phyloP scores from a whole-genome alignment of 2,329 filamentous ascomycete species.

The Fusarium sp. region DNA sequence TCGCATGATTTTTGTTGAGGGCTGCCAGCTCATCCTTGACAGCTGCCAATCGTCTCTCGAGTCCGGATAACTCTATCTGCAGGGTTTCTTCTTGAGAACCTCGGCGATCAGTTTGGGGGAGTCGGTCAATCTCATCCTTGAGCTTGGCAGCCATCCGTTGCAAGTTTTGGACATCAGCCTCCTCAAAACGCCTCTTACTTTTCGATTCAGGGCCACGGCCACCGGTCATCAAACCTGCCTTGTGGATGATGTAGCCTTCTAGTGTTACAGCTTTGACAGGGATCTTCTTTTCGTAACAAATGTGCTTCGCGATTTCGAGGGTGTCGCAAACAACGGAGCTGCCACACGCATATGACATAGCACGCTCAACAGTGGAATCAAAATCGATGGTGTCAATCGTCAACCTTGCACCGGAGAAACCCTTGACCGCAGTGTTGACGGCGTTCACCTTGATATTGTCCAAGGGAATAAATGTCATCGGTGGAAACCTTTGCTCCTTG shows the following conservation, averaged over 20 bases:
- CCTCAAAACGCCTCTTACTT: conserved; percentile 86
- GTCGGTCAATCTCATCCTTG: conserved; percentile 78
- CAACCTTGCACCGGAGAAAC: conserved; percentile 84
- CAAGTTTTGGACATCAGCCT: conserved; percentile 88
- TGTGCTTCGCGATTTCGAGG: conserved; percentile 84
- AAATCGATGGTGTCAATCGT: conserved; percentile 98
- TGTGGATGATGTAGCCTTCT: conserved; percentile 96
- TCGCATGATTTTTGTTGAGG: conserved; percentile 83
- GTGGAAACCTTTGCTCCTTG: conserved; percentile 86
- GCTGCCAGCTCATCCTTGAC: conserved; percentile 80
- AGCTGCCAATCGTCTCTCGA: conserved; percentile 80
- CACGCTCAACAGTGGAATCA: conserved; percentile 86
- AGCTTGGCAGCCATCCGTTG: conserved; percentile 79
- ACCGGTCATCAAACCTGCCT: conserved; percentile 96
- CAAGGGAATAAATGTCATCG: conserved; percentile 93
- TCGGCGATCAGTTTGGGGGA: conserved; percentile 82
- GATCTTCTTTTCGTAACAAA: conserved; percentile 86
- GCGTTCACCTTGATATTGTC: conserved; percentile 97
- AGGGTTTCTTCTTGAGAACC: conserved; percentile 83
- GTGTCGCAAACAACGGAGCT: conserved; percentile 95
- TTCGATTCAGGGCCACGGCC: conserved; percentile 83
- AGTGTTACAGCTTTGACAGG: conserved; percentile 94
- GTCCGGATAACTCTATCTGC: conserved; percentile 79
- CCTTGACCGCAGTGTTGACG: conserved; percentile 89
- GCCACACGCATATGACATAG: conserved; percentile 94